Evolutionary conservation across 306 rosid genomes (phyloP).

Genomic region (peach (Prunus persica)): Prunus_persica_NCBIv2 NC_034010.1:25979001-25979500

Average conservation of each 20-base stretch:
- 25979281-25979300: conserved; percentile 1
- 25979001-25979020: not conserved
- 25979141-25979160: not conserved
- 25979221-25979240: conserved; percentile 9
- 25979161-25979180: not conserved
- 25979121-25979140: not conserved
- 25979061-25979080: not conserved
- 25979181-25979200: not conserved
- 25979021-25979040: not conserved
- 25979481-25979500: not conserved
- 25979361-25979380: not conserved
- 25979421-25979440: not conserved
- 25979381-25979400: conserved; percentile 36
- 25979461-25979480: not conserved
- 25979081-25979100: not conserved
- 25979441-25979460: conserved; percentile 4
- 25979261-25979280: not conserved
- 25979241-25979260: not conserved
- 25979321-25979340: not conserved
- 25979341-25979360: not conserved
- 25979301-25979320: not conserved
- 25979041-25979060: not conserved
- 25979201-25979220: not conserved
- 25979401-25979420: conserved; percentile 34
- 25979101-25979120: not conserved